phyloP scores from a whole-genome alignment of 805 yeast genomes.

The Kluyveromyces siamensis region DNA sequence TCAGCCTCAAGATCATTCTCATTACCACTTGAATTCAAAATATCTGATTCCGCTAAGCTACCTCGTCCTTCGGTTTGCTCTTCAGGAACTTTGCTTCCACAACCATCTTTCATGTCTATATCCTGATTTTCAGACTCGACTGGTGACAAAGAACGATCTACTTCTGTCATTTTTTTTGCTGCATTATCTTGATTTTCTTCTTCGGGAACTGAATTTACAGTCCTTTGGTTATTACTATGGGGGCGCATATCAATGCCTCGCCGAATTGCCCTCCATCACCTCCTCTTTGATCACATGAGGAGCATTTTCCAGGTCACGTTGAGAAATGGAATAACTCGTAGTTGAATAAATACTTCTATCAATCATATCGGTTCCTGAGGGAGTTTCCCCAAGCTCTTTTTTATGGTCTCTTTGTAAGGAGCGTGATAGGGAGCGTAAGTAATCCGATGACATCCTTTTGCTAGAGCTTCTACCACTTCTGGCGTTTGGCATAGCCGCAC shows the following conservation, averaged over 20 bases:
- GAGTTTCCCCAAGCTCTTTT: slow-evolving; percentile 4
- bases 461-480: slow-evolving; percentile 15
- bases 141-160: neutral
- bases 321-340: slow-evolving; percentile 23
- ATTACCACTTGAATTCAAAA: neutral
- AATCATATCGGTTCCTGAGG: slow-evolving; percentile 4
- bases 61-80: neutral
- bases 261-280: slow-evolving; percentile 9
- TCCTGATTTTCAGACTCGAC: neutral
- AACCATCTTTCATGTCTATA: neutral
- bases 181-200: too few relatives aligned
- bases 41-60: neutral
- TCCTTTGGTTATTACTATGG: neutral
- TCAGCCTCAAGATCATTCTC: neutral
- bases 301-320: slow-evolving; percentile 20
- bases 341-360: slow-evolving; percentile 16
- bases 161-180: neutral
- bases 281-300: slow-evolving; percentile 18
- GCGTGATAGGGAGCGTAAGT: slow-evolving; percentile 42
- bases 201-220: neutral
- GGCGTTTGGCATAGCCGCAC: slow-evolving; percentile 8
- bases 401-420: slow-evolving; percentile 22
- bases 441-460: slow-evolving; percentile 33
- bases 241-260: slow-evolving; percentile 2
- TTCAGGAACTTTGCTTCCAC: neutral